These are phyloP conservation scores for Pythium monospermum DNA, from an alignment of 352 stramenopile species.

Conservation along the genomic window DNA sequence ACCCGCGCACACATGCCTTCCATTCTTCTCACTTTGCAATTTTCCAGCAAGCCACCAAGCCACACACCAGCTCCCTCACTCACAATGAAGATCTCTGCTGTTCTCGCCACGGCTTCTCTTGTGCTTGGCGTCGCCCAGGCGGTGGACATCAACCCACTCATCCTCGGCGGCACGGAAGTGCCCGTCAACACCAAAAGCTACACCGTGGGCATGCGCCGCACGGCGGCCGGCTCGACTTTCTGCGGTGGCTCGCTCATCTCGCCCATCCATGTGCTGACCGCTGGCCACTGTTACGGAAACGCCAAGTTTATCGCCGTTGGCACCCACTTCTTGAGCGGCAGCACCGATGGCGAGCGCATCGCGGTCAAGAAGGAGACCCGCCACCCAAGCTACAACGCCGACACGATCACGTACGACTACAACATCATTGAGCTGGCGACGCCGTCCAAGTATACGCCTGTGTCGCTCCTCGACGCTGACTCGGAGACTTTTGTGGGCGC, in stretches of 20 bases:
- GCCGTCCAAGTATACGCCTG: constrained; percentile 1
- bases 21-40: no score
- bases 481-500: neutral
- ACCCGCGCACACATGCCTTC: no score
- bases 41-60: no score
- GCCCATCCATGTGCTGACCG: constrained; percentile 16
- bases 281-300: constrained; percentile 6
- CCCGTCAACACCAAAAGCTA: constrained; percentile 41
- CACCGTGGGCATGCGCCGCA: constrained; percentile 31
- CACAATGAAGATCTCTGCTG: neutral
- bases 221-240: constrained; percentile 19
- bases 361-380: neutral
- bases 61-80: no score
- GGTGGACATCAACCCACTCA: constrained; percentile 25
- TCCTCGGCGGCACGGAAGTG: constrained; percentile 35
- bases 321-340: neutral
- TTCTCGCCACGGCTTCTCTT: neutral
- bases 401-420: constrained; percentile 25
- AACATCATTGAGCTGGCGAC: constrained; percentile 36
- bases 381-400: neutral
- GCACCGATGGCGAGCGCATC: neutral
- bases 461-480: neutral
- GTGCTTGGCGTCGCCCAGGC: neutral
- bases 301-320: constrained; percentile 22
- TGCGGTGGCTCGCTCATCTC: constrained; percentile 16